phyloP scores from a whole-genome alignment of 2,329 filamentous ascomycete species.

The Aspergillus pseudonomiae region DNA sequence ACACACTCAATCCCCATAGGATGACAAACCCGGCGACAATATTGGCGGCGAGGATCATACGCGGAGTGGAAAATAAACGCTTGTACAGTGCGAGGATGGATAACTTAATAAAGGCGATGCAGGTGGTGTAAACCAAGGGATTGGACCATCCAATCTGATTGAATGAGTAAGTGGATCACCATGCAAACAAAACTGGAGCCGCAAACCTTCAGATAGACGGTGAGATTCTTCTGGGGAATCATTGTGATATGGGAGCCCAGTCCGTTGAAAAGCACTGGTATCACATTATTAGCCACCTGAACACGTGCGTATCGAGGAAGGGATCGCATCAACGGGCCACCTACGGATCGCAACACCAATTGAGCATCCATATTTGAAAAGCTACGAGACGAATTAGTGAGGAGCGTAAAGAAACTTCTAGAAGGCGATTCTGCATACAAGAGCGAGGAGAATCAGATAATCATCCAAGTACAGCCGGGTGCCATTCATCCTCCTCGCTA shows the following conservation, averaged over 20 bases:
- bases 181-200: no score
- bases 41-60: conserved; percentile 26
- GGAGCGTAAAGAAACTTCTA: no score
- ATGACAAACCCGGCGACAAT: conserved; percentile 24
- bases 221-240: conserved; percentile 28
- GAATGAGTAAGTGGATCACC: conserved; percentile 3
- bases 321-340: conserved; percentile 10
- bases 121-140: conserved; percentile 30
- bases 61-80: conserved; percentile 27
- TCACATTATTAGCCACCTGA: neutral
- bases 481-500: conserved; percentile 29
- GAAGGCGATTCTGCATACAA: conserved; percentile 19
- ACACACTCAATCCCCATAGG: conserved; percentile 28
- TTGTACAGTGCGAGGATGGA: conserved; percentile 34
- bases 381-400: conserved; percentile 4
- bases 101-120: conserved; percentile 30
- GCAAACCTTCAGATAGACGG: conserved; percentile 28
- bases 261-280: conserved; percentile 30
- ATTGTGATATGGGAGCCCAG: conserved; percentile 33
- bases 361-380: conserved; percentile 36
- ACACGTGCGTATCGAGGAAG: neutral
- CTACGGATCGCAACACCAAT: conserved; percentile 29
- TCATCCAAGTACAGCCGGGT: conserved; percentile 33
- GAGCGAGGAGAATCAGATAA: conserved; percentile 32
- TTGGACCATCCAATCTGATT: conserved; percentile 32